Conservation (phyloP, 164 flowering plant genomes). For the Protea cynaroides region DNA sequence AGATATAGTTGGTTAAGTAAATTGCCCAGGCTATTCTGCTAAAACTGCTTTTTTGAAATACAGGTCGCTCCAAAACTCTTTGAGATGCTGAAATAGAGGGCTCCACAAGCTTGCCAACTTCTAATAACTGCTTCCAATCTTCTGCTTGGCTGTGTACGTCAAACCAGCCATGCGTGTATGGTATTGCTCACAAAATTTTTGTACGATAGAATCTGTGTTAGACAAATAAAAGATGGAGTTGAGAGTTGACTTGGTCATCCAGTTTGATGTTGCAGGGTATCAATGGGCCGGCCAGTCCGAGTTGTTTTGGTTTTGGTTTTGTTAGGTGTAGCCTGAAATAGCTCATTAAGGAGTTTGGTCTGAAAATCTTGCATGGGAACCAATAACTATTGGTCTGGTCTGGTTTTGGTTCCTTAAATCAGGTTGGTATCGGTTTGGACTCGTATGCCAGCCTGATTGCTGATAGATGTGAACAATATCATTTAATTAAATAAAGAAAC, state of each 20-base stretch:
- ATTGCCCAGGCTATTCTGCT: neutral
- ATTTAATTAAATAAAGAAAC: too few relatives aligned
- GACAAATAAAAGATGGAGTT: conserved; percentile 8
- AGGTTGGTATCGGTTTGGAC: too few relatives aligned
- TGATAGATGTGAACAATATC: too few relatives aligned
- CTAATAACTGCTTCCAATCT: conserved; percentile 5
- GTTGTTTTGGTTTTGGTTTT: too few relatives aligned
- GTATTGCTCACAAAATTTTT: conserved; percentile 6
- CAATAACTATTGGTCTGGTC: too few relatives aligned
- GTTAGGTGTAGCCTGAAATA: too few relatives aligned
- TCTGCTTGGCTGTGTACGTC: conserved; percentile 6
- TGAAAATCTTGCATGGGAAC: too few relatives aligned
- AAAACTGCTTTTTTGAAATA: conserved; percentile 7
- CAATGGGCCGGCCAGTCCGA: too few relatives aligned
- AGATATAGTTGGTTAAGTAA: neutral
- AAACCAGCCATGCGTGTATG: conserved; percentile 12
- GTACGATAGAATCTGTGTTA: neutral
- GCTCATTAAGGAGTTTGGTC: too few relatives aligned
- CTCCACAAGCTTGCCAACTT: neutral
- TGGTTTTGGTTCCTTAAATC: too few relatives aligned
- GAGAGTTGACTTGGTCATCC: neutral
- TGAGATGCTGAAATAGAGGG: conserved; percentile 33
- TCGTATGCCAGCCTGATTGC: too few relatives aligned
- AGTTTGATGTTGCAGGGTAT: too few relatives aligned
- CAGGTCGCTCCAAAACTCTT: conserved; percentile 68